A percentile compares a stretch with the other conserved stretches of the same genome.
Conservation (phyloP, 208 protist genomes). For the Leishmania guyanensis region DNA sequence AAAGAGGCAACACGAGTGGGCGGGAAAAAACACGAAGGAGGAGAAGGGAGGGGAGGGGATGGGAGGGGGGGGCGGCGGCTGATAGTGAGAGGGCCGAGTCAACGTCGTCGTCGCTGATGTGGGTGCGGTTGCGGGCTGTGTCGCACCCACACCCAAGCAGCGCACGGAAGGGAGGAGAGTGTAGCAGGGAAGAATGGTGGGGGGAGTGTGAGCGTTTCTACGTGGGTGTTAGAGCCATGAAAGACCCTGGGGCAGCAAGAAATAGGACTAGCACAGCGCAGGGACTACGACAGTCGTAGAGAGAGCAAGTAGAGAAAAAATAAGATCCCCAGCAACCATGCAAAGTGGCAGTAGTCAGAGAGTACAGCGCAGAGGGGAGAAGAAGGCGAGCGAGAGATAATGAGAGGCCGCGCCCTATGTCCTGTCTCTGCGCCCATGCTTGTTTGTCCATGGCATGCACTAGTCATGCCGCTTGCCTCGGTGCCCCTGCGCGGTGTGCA, state of each 20-base stretch:
- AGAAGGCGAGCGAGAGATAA: not conserved
- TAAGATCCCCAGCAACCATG: not conserved
- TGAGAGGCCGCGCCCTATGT: not conserved
- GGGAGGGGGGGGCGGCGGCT: not conserved
- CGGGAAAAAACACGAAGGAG: not conserved
- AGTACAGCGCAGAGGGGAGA: not conserved
- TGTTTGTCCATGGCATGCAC: not conserved
- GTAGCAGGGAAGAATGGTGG: not conserved
- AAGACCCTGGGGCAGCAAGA: not conserved
- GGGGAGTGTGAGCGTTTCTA: not conserved
- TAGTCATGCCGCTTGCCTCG: too few species aligned
- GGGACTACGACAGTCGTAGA: not conserved
- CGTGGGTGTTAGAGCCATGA: not conserved
- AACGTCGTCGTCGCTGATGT: not conserved
- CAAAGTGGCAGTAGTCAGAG: not conserved
- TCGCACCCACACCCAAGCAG: not conserved
- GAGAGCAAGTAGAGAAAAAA: not conserved
- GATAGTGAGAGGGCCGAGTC: not conserved
- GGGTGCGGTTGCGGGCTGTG: not conserved
- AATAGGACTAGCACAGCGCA: not conserved
- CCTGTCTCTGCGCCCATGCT: not conserved
- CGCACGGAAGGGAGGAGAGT: not conserved
- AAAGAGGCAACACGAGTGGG: not conserved
- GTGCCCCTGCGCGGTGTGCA: too few species aligned
- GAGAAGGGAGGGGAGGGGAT: not conserved